These are phyloP conservation scores for Discostella stelligeroides DNA, from an alignment of 108 stramenopile genomes.

Conservation along the genomic window DNA sequence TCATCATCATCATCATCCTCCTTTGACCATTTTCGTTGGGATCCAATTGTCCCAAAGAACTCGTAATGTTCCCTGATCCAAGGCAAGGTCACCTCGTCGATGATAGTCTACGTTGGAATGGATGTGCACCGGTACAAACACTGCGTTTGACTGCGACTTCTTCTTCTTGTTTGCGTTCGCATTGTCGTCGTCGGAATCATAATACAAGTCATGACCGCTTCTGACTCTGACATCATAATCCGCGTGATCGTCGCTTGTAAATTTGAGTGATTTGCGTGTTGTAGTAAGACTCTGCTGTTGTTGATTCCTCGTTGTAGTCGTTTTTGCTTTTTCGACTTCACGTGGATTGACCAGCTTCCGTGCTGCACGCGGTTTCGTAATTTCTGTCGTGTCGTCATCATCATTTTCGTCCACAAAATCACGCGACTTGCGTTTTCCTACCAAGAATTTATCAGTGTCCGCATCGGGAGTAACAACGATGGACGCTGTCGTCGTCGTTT, in stretches of 20 bases:
- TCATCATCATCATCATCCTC: background rate
- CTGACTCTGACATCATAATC: no score
- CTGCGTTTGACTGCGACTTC: background rate
- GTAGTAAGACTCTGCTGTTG: background rate
- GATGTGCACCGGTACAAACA: constrained; percentile 58
- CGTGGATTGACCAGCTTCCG: constrained; percentile 34
- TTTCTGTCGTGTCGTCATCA: background rate
- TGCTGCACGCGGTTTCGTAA: constrained; percentile 26
- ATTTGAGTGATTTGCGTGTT: background rate
- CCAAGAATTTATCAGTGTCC: constrained; percentile 33
- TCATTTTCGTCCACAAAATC: background rate
- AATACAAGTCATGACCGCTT: constrained; percentile 17
- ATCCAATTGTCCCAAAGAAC: constrained; percentile 48
- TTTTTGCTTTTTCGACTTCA: background rate
- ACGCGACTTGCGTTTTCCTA: background rate
- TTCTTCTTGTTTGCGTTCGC: background rate
- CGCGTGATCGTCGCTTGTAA: background rate
- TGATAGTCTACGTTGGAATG: constrained; percentile 65
- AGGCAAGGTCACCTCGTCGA: constrained; percentile 47
- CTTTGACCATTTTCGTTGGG: constrained; percentile 21
- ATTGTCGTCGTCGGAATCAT: constrained; percentile 35
- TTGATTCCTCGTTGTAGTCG: background rate
- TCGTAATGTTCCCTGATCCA: constrained; percentile 28
- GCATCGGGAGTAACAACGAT: constrained; percentile 32
- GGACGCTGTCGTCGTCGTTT: background rate